Evolutionary conservation across 169 alveolate species (phyloP).

Genomic region (Fabrea salina): DNA sequence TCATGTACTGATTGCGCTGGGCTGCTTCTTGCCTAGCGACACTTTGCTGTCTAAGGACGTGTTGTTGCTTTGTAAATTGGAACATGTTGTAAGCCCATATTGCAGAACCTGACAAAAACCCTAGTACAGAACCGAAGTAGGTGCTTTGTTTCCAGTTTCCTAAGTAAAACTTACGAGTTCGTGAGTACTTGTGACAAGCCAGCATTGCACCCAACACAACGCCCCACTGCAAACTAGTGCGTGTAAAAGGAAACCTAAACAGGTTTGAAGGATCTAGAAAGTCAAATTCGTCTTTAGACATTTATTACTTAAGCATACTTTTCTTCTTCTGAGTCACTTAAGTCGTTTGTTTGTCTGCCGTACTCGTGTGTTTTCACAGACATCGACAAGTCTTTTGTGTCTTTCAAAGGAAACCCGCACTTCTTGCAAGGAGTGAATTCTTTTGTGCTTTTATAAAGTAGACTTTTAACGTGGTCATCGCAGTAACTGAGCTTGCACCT

Average conservation of each 20-base stretch:
- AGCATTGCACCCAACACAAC: background rate
- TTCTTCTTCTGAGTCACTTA: background rate
- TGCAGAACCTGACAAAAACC: background rate
- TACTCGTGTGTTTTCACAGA: constrained; percentile 21
- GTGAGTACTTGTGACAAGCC: background rate
- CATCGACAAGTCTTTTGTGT: constrained; percentile 8
- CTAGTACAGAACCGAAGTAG: background rate
- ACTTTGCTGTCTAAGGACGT: background rate
- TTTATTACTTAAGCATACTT: too few species aligned
- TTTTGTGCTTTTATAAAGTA: background rate
- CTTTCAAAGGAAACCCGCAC: constrained; percentile 10
- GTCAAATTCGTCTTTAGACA: background rate
- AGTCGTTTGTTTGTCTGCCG: constrained; percentile 1
- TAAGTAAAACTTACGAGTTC: too few species aligned
- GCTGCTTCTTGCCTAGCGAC: background rate
- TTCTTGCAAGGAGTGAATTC: constrained; percentile 25
- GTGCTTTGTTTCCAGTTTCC: background rate
- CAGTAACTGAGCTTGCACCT: constrained; percentile 17
- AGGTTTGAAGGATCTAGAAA: background rate
- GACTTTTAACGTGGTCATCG: constrained; percentile 2
- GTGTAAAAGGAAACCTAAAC: background rate
- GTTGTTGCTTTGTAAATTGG: background rate
- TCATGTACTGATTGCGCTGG: background rate
- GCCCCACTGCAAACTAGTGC: background rate
- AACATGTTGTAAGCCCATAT: background rate